Conservation (phyloP, 495 filamentous ascomycete species). For the Daldinia decipiens region DNA sequence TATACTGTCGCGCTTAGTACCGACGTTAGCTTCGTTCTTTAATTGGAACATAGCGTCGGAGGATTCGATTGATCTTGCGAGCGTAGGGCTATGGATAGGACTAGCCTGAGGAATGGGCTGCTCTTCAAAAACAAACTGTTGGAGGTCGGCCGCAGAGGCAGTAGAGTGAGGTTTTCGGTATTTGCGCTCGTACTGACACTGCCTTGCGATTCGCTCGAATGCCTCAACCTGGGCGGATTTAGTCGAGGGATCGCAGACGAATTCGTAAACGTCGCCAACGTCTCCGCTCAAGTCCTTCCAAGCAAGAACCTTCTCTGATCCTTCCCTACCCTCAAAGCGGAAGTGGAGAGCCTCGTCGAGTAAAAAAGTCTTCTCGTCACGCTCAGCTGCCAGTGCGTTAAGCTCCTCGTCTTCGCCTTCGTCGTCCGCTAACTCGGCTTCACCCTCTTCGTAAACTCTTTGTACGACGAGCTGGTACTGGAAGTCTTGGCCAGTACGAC, state of each 20-base stretch:
- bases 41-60: conserved; percentile 57
- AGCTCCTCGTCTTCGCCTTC: conserved; percentile 79
- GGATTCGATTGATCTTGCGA: conserved; percentile 59
- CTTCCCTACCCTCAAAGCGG: conserved; percentile 79
- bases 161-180: conserved; percentile 79
- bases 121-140: conserved; percentile 83
- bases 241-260: conserved; percentile 84
- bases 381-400: conserved; percentile 73
- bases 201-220: conserved; percentile 84
- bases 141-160: conserved; percentile 82
- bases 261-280: conserved; percentile 92
- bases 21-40: conserved; percentile 50
- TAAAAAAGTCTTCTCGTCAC: conserved; percentile 96
- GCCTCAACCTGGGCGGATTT: conserved; percentile 74
- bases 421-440: conserved; percentile 88
- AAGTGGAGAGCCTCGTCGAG: conserved; percentile 93
- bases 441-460: conserved; percentile 95
- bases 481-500: conserved; percentile 90
- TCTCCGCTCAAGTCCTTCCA: conserved; percentile 97
- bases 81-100: conserved; percentile 72
- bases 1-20: conserved; percentile 48
- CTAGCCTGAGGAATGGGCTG: conserved; percentile 85
- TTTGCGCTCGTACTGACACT: conserved; percentile 98
- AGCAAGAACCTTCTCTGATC: conserved; percentile 82
- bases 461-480: conserved; percentile 98